Evolutionary conservation across 371 early-diverging fungal species (phyloP), one percentile per base, ranked within the genome.

Genomic region (Rhizopus delemar): DNA sequence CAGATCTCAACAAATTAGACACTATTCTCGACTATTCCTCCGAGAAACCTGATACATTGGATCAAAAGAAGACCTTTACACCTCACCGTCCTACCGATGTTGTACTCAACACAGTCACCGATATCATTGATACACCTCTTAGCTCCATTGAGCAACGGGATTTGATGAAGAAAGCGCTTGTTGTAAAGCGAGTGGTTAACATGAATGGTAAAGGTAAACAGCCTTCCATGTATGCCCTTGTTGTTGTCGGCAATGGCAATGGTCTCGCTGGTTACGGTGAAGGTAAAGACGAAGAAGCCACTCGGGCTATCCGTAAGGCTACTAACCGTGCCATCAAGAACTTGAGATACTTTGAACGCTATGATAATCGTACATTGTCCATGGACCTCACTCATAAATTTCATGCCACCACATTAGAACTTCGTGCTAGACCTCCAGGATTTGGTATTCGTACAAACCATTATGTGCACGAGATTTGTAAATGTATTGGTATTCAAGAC

Each of bases 181-280:
- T 89, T 6, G 82, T 93, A 34, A 89, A 88, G 72, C 86, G 92
- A 53, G 89, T 89, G 2, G 88, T 89, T 55, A 91, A 90, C 74
- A 89, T 90, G 90, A 94, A 93, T 49, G 82, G 86, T 9, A 92
- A 90, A 53, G 94, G 94, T 59, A 92, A 93, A 63, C 80, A 89
- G n/a, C 88, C 85, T 3, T 82, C 84, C 41, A 89, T 93, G 85
- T 93, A 90, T 49, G 95, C 94, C 1, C 68, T 96, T 49, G 98
- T 97, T 1, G 94, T 96, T 1, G 98, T 97, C 2, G 99, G 98
- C 11, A 94, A 97, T 64, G 93, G 94, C 4, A 84, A 87, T 43
- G 99, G 99, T 0, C 75, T 89, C 16, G 96, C 94, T n/a, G 98
- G 98, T 7, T 94, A 88, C 68, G 98, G 97, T 29, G 93, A 94